Base-by-base conservation (phyloP, 2,329 filamentous ascomycete genomes). In the Pseudocercospora musae region DNA sequence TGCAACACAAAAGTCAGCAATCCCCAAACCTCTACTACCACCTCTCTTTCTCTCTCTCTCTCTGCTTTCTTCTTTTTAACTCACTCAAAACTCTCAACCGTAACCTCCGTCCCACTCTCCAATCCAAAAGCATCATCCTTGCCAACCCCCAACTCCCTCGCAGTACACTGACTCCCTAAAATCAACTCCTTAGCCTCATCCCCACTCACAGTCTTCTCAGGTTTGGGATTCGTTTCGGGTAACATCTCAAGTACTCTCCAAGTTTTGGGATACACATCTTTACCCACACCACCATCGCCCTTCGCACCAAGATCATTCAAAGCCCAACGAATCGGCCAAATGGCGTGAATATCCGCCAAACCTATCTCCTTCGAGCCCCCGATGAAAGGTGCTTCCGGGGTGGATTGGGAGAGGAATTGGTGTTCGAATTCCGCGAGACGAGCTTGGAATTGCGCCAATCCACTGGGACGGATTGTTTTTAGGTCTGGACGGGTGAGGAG, bases 41-140 rank as follows among this genome's bases (percentile, higher is more conserved):
- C n/a, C n/a, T n/a, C n/a, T n/a, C n/a, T n/a, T n/a, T 8, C 27
- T 8, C 9, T 29, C 27, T 8, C 27, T 8, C 7, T 29, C 27
- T 9, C 21, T 9, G 2, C 49, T 49, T 13, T n/a, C n/a, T n/a
- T n/a, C n/a, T n/a, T 44, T 33, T 18, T 42, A 37, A 69, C 71
- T 66, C 54, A 72, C 71, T 73, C 71, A 42, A 68, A 65, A 50
- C 65, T 70, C 67, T 73, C 71, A 33, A 73, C 61, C 2, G 58
- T 68, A 10, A 72, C 69, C 33, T 42, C 44, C 9, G 64, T 68
- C 1, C 71, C 71, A 11, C 55, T 62, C 31, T 52, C 42, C 27
- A 72, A 50, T 0, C 65, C 69, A 44, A 66, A 57, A 11, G 70
- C 62, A 60, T 70, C 67, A 52, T 67, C 63, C 29, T 65, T 58